phyloP scores from a whole-genome alignment of 148 eudicot species.

The Dysphania ambrosioides region DNA sequence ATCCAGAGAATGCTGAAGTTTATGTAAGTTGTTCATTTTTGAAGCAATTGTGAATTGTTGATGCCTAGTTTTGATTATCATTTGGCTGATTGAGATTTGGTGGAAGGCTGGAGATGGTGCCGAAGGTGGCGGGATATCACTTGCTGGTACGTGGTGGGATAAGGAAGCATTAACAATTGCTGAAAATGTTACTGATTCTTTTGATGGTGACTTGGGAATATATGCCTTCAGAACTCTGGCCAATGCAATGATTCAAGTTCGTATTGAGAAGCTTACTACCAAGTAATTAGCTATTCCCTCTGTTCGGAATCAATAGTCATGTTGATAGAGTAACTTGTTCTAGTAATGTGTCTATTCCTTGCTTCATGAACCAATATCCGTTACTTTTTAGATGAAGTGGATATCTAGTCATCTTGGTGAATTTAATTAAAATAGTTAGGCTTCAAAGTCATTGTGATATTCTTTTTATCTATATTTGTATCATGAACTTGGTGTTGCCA shows the following conservation, averaged over 20 bases:
- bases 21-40: conserved; percentile 38
- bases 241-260: conserved; percentile 66
- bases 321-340: too few relatives aligned
- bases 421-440: not conserved
- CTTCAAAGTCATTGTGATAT: not conserved
- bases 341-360: not conserved
- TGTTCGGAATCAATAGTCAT: too few relatives aligned
- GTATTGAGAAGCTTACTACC: conserved; percentile 77
- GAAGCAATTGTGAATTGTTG: not conserved
- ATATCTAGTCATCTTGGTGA: not conserved
- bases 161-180: conserved; percentile 71
- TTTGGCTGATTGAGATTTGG: conserved; percentile 12
- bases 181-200: conserved; percentile 54
- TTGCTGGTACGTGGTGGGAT: conserved; percentile 83
- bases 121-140: conserved; percentile 85
- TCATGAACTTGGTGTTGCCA: not conserved
- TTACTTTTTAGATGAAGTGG: not conserved
- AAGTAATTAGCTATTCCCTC: conserved; percentile 64
- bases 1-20: conserved; percentile 53
- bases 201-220: conserved; percentile 66
- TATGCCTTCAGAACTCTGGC: conserved; percentile 77
- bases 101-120: conserved; percentile 84
- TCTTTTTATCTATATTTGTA: not conserved
- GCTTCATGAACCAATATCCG: not conserved
- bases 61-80: not conserved